Evolutionary conservation across 768 basidiomycete genomes (phyloP).

Genomic region (Omphalotus guepiniiformis): DNA sequence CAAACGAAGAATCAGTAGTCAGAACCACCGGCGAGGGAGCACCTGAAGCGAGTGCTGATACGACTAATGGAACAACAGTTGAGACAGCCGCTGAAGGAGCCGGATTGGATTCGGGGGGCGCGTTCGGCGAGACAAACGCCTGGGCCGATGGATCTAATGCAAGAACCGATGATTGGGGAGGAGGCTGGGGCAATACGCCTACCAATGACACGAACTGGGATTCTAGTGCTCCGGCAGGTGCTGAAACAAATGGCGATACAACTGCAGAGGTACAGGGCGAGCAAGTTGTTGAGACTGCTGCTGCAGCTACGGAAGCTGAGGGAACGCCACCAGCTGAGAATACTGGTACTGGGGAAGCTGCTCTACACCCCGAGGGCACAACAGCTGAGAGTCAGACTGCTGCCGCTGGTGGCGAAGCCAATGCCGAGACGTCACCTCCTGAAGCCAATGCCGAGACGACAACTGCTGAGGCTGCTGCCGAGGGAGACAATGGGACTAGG

Average conservation of each 20-base stretch:
- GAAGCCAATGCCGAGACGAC: background rate
- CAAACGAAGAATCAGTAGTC: background rate
- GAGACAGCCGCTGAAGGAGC: too few relatives aligned
- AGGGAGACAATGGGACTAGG: constrained; percentile 9
- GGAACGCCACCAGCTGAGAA: background rate
- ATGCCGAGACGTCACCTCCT: background rate
- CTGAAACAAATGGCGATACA: constrained; percentile 2
- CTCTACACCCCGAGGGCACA: background rate
- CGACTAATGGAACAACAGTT: too few relatives aligned
- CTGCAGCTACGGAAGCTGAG: constrained; percentile 2
- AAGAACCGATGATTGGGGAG: too few relatives aligned
- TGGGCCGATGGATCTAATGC: too few relatives aligned
- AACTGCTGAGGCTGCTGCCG: constrained; percentile 5
- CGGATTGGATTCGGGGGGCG: too few relatives aligned
- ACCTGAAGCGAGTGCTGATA: too few relatives aligned
- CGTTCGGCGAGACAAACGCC: too few relatives aligned
- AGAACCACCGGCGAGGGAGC: too few relatives aligned
- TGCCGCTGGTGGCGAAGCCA: background rate
- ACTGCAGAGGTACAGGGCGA: background rate
- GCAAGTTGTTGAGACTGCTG: background rate
- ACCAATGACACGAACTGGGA: too few relatives aligned
- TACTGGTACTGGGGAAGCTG: background rate
- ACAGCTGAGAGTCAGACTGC: background rate
- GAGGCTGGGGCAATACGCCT: too few relatives aligned
- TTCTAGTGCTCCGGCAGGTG: too few relatives aligned